Percentiles rank a stretch among this genome's conserved stretches.
These are phyloP conservation scores for Cyclostephanos invisitatus DNA, from an alignment of 108 stramenopile species.

Conservation along the genomic window DNA sequence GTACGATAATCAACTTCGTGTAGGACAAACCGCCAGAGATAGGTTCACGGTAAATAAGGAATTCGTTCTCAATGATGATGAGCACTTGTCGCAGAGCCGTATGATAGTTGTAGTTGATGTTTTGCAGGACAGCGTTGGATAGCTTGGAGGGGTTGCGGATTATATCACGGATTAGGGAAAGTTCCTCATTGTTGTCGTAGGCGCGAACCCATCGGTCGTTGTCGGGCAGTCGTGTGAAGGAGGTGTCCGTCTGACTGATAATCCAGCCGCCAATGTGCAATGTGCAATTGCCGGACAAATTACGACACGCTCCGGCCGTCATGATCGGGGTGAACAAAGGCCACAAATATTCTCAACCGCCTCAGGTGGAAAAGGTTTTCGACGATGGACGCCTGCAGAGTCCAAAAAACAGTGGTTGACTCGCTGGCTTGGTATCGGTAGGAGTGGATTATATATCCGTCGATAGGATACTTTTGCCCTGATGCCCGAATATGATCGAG, in stretches of 20 bases:
- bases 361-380: neutral
- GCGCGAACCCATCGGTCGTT: too few species aligned
- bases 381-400: neutral
- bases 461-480: neutral
- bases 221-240: neutral
- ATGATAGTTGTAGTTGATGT: too few species aligned
- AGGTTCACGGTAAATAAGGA: neutral
- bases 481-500: constrained; percentile 1
- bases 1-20: neutral
- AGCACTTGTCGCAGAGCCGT: too few species aligned
- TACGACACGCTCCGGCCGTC: neutral
- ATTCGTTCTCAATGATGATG: neutral
- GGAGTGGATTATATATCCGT: constrained; percentile 18
- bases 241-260: neutral
- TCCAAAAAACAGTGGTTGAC: neutral
- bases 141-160: too few species aligned
- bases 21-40: neutral
- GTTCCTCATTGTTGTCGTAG: too few species aligned
- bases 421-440: neutral
- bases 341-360: neutral
- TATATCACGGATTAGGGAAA: too few species aligned
- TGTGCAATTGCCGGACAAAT: neutral
- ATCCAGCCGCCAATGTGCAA: neutral
- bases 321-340: constrained; percentile 1
- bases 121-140: too few species aligned